These are phyloP conservation scores for Plectosphaerella sp. DNA, from an alignment of 2,329 filamentous ascomycete genomes.

Conservation along the genomic window DNA sequence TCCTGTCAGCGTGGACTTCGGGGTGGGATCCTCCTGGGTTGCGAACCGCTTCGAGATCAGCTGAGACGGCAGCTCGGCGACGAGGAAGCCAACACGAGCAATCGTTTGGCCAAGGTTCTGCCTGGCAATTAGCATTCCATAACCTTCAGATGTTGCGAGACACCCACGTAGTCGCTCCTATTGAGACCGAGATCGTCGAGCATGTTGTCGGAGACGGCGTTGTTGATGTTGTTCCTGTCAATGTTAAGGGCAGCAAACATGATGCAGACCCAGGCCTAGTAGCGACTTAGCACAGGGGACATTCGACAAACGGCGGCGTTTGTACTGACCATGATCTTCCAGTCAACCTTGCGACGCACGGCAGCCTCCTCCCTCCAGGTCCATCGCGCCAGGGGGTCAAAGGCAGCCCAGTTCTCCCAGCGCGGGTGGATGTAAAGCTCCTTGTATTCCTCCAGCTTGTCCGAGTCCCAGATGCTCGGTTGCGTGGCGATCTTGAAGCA, in stretches of 20 bases:
- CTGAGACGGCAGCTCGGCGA: constrained; percentile 58
- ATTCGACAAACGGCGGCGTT: background rate
- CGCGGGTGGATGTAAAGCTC: constrained; percentile 26
- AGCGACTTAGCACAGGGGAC: too few species aligned
- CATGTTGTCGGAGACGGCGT: constrained; percentile 44
- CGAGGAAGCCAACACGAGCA: constrained; percentile 44
- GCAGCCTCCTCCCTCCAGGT: constrained; percentile 4
- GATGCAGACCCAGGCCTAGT: constrained; percentile 41
- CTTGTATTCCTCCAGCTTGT: constrained; percentile 28
- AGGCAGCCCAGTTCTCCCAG: constrained; percentile 27
- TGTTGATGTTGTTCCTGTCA: constrained; percentile 40
- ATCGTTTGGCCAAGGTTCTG: constrained; percentile 43
- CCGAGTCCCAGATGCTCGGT: constrained; percentile 30
- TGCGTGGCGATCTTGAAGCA: constrained; percentile 24
- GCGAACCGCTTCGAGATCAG: constrained; percentile 44
- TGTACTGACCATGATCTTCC: constrained; percentile 32
- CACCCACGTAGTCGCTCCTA: constrained; percentile 15
- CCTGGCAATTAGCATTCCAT: constrained; percentile 14
- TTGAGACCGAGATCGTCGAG: constrained; percentile 35
- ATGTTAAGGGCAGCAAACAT: constrained; percentile 51
- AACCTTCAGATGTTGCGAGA: background rate
- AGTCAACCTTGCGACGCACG: constrained; percentile 38
- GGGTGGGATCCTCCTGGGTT: background rate
- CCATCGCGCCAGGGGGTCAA: constrained; percentile 7
- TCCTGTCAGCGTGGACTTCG: background rate